These are phyloP conservation scores for Botryosphaeria agaves DNA, from an alignment of 2,329 filamentous ascomycete species.

Conservation along the genomic window DNA sequence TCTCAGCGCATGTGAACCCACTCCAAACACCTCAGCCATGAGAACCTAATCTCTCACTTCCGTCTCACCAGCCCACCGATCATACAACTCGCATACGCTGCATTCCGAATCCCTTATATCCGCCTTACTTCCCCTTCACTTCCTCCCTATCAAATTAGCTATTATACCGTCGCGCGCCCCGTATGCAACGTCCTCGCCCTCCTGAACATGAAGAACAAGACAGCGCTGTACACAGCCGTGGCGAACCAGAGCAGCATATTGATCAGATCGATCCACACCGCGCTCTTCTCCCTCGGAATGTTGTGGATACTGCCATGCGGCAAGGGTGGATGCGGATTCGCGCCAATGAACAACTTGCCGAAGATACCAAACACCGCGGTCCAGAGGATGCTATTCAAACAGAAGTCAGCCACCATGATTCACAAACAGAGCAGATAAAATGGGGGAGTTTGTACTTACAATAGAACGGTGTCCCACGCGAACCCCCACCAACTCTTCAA, in stretches of 20 bases:
- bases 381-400: constrained; percentile 43
- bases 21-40: too few relatives aligned
- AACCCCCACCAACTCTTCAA: constrained; percentile 37
- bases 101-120: too few relatives aligned
- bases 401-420: constrained; percentile 2
- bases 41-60: too few relatives aligned
- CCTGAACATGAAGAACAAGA: constrained; percentile 42
- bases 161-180: constrained; percentile 37
- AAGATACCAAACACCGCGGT: constrained; percentile 72
- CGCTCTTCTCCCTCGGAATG: constrained; percentile 65
- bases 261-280: constrained; percentile 66
- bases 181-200: constrained; percentile 38
- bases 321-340: constrained; percentile 30
- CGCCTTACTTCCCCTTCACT: too few relatives aligned
- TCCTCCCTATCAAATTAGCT: too few relatives aligned
- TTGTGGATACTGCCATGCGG: constrained; percentile 37
- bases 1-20: too few relatives aligned
- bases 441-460: constrained; percentile 18
- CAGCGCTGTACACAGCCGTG: constrained; percentile 35
- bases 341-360: constrained; percentile 60
- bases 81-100: too few relatives aligned
- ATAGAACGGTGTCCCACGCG: constrained; percentile 53
- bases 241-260: constrained; percentile 63
- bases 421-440: background rate
- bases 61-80: too few relatives aligned